Evolutionary conservation across 192 early-diverging fungal species (phyloP), one percentile per base, ranked within the genome.

Genomic region (Chytriomyces sp.): DNA sequence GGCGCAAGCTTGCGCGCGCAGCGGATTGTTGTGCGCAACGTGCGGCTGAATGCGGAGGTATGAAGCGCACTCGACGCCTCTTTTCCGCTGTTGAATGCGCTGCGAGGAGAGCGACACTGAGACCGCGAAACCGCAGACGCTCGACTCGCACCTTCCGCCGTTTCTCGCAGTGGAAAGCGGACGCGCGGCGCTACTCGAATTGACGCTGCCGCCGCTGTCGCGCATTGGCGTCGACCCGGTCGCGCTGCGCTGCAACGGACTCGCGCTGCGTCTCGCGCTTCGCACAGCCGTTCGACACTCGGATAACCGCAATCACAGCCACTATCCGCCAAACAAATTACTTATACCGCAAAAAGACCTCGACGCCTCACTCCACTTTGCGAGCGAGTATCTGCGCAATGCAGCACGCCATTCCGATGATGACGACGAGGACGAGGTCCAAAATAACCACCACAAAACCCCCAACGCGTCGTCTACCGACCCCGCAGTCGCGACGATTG

Each of bases 371-470:
- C 12, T 32, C 56, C 56, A 58, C 31, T 65, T 65, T 32, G 63
- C 63, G 6, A 38, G 63, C 8, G 63, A 65, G 6, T 65, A 44
- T 38, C 40, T 65, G 19, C 30, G 63, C 25, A 17, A 61, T 36
- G 32, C 5, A 6, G 25, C 10, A 19, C 6, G 5, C 0, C 31
- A 61, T 39, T 61, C 59, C 33, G 7, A 40, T n/a, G 39, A 41
- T 22, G 63, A 65, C 26, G 19, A 12, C n/a, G 41, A 49, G 14
- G 14, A 22, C 49, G 63, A 65, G 14, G 22, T 10, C 26, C 5
- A 7, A 7, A 14, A 14, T 25, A 17, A 30, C 12, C 10, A 28
- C 12, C 32, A 61, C 32, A 49, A 22, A 14, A 22, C 40, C 33
- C 5, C 40, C 6, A 62, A 38, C 28, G 60, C 36, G 31, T 28